Conservation (phyloP, 2,329 filamentous ascomycete genomes). For the Pseudogymnoascus sp. region DNA sequence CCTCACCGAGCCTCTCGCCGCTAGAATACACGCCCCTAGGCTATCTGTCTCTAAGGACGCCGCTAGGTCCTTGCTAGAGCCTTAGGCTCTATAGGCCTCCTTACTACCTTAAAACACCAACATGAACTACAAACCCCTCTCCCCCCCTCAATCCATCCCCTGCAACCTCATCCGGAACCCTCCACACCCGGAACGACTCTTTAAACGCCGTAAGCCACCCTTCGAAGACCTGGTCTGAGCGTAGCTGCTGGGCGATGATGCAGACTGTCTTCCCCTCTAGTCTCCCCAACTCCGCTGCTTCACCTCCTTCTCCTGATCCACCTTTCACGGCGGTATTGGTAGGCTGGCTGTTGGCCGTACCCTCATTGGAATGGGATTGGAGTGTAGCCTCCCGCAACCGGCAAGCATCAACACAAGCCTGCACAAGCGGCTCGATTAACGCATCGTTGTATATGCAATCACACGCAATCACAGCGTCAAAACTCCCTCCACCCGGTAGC, state of each 20-base stretch:
- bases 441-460: slow-evolving; percentile 96
- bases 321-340: slow-evolving; percentile 19
- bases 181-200: slow-evolving; percentile 64
- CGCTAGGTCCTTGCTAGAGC: too few relatives aligned
- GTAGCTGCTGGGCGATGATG: slow-evolving; percentile 81
- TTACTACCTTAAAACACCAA: slow-evolving; percentile 54
- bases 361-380: too few relatives aligned
- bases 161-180: slow-evolving; percentile 59
- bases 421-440: slow-evolving; percentile 73
- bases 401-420: slow-evolving; percentile 71
- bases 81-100: neutral
- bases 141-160: slow-evolving; percentile 50
- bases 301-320: slow-evolving; percentile 13
- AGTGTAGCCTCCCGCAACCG: slow-evolving; percentile 48
- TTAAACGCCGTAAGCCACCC: slow-evolving; percentile 68
- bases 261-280: slow-evolving; percentile 54
- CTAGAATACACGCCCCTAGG: too few relatives aligned
- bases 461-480: slow-evolving; percentile 74
- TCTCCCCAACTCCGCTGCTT: neutral
- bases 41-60: too few relatives aligned
- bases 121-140: slow-evolving; percentile 75
- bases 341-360: too few relatives aligned
- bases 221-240: slow-evolving; percentile 78
- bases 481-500: slow-evolving; percentile 34
- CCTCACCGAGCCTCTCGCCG: too few relatives aligned